Conservation (phyloP, 371 early-diverging fungal genomes). For the Fennellomyces sp. region DNA sequence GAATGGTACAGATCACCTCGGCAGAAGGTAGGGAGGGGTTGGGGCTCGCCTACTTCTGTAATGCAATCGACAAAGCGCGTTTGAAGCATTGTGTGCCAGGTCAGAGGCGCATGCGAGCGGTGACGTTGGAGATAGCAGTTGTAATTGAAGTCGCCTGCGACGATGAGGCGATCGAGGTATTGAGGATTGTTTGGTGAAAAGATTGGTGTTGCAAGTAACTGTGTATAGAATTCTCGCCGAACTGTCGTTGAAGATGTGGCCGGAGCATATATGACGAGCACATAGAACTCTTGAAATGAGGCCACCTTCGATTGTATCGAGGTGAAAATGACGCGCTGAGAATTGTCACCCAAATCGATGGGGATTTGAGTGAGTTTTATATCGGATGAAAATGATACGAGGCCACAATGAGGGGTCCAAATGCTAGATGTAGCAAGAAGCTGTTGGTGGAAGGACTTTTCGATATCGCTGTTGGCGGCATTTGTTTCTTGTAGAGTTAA, state of each 20-base stretch:
- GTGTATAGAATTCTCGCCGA: not conserved
- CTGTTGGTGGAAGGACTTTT: not conserved
- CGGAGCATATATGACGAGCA: slow-evolving; percentile 8
- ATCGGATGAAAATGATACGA: not conserved
- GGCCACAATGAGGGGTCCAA: slow-evolving; percentile 6
- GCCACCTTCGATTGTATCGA: not conserved
- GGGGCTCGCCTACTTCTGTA: not conserved
- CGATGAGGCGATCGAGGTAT: not conserved
- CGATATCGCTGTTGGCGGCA: not conserved
- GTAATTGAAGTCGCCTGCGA: slow-evolving; percentile 11
- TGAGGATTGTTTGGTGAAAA: not conserved
- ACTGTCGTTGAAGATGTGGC: not conserved
- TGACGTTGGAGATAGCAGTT: not conserved
- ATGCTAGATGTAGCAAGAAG: not conserved
- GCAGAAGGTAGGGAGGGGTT: not conserved
- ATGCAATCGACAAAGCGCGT: slow-evolving; percentile 3
- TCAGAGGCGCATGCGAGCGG: not conserved
- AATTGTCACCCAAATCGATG: not conserved
- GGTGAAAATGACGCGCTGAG: not conserved
- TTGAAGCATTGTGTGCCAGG: not conserved
- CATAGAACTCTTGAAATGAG: not conserved
- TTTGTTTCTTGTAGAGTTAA: slow-evolving; percentile 7
- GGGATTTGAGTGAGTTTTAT: not conserved
- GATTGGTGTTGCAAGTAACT: not conserved
- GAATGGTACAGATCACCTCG: not conserved